Conservation (phyloP, 2,329 filamentous ascomycete species). For the Penicillium sp. region DNA sequence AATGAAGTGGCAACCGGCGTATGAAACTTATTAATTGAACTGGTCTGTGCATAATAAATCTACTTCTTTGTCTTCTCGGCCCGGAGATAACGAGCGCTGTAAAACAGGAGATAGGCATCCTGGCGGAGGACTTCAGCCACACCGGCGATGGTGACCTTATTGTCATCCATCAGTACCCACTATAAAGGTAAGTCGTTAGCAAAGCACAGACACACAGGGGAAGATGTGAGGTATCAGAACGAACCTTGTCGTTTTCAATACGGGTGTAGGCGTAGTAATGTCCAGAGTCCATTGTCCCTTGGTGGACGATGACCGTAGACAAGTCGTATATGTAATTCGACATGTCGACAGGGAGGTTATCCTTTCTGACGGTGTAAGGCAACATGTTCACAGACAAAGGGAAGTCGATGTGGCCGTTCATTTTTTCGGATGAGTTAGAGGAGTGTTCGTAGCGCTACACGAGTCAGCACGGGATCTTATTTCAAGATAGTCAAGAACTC, state of each 20-base stretch:
- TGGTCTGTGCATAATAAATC: background rate
- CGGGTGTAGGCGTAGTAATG: constrained; percentile 85
- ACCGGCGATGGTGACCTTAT: constrained; percentile 79
- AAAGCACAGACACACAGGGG: background rate
- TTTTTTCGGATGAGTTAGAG: constrained; percentile 74
- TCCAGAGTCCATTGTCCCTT: constrained; percentile 87
- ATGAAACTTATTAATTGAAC: background rate
- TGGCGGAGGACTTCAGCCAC: constrained; percentile 81
- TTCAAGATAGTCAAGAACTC: background rate
- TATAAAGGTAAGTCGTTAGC: constrained; percentile 37
- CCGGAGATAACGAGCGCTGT: constrained; percentile 47
- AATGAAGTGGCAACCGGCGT: background rate
- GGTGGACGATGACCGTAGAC: constrained; percentile 85
- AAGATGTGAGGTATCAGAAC: constrained; percentile 15
- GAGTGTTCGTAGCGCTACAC: constrained; percentile 69
- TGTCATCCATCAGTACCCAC: constrained; percentile 97
- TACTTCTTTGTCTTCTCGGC: constrained; percentile 2
- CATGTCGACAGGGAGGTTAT: constrained; percentile 31
- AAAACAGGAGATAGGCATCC: constrained; percentile 89
- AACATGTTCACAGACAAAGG: constrained; percentile 85
- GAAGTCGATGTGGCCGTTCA: constrained; percentile 82
- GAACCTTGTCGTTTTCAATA: constrained; percentile 69
- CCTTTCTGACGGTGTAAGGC: constrained; percentile 73
- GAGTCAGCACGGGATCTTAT: constrained; percentile 2
- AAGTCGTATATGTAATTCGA: constrained; percentile 77